Evolutionary conservation across 2,329 filamentous ascomycete genomes (phyloP), one percentile per base, ranked within the genome.

Genomic region (Aspergillus ruber): DNA sequence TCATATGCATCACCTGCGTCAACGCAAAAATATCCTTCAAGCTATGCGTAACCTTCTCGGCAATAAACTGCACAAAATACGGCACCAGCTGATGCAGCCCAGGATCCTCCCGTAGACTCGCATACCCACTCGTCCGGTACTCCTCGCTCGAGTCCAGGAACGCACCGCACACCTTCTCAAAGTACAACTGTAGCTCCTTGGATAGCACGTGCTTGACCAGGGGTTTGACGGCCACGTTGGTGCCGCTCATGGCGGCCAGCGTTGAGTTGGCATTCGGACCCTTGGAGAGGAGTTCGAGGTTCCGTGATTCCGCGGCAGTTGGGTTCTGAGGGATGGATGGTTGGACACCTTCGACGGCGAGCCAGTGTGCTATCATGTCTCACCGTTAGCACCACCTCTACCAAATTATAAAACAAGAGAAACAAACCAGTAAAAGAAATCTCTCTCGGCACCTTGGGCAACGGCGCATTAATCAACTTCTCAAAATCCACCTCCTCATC

Each of bases 401-500:
- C 18, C n/a, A 38, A 44, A 21, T 29, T 33, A 40, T 29, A 12
- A 46, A 42, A 41, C 40, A 20, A 6, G n/a, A 8, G 40, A 15
- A 21, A 18, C 77, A 48, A 73, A 91, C 89, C 86, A 36, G 91
- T 97, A 64, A 96, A 91, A 51, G 84, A 88, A 60, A 93, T 86
- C 68, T 98, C 93, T 43, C 91, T 80, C 29, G 93, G 93, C 25
- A 98, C 90, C 69, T 94, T 96, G 21, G 93, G 93, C 56, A 98
- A 72, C 4, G 93, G 88, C 55, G 90, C 90, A 72, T 98, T 98
- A 66, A 98, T 96, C 56, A 98, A 76, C 75, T 97, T 97, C 74
- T 98, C 93, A 64, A 98, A 97, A 69, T 98, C 93, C 46, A 97
- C 85, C 74, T 98, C 93, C 64, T 98, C 93, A 66, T 98, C 93